Conservation (phyloP, 441 rosid genomes). For the Corymbia calophylla region DNA sequence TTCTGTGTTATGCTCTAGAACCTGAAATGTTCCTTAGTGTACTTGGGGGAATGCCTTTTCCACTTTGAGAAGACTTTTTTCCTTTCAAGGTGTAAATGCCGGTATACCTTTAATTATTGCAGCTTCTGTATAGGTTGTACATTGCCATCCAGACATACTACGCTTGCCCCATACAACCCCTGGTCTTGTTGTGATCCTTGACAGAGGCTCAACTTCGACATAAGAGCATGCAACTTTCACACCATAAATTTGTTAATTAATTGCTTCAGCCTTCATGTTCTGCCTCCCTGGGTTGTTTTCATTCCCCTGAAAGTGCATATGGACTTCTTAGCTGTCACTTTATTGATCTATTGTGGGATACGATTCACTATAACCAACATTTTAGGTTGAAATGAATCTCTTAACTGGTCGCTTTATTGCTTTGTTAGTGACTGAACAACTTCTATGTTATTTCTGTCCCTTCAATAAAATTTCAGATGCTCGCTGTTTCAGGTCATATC, state of each 20-base stretch:
- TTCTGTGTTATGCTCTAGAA: not conserved
- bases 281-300: not conserved
- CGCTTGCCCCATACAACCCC: not conserved
- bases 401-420: not conserved
- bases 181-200: not conserved
- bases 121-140: not conserved
- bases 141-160: not conserved
- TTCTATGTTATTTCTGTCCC: not conserved
- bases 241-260: not conserved
- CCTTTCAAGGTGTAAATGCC: not conserved
- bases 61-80: not conserved
- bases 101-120: not conserved
- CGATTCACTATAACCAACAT: not conserved
- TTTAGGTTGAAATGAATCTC: not conserved
- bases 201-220: not conserved
- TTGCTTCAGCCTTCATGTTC: not conserved
- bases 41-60: not conserved
- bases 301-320: not conserved
- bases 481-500: constrained; percentile 70
- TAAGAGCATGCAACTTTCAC: not conserved
- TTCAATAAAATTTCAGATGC: not conserved
- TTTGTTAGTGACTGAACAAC: not conserved
- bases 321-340: not conserved
- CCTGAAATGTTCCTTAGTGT: not conserved
- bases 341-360: not conserved